Conservation (phyloP, 2,329 filamentous ascomycete genomes). For the Calonectria hongkongensis region DNA sequence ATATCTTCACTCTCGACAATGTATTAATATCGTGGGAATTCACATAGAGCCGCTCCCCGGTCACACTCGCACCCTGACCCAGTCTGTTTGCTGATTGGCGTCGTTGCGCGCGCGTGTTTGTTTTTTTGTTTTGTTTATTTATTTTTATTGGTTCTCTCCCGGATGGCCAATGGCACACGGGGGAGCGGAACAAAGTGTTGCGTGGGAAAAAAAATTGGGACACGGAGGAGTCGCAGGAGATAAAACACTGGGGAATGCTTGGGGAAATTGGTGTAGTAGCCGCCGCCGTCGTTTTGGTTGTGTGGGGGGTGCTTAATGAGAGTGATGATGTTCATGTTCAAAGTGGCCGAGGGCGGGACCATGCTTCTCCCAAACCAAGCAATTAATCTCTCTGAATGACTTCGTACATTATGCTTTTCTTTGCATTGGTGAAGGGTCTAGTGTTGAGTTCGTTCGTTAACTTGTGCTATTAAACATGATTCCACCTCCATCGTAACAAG, state of each 20-base stretch:
- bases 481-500: constrained; percentile 23
- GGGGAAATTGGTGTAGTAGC: constrained; percentile 38
- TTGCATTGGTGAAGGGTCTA: constrained; percentile 35
- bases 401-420: constrained; percentile 32
- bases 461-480: constrained; percentile 11
- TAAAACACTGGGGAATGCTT: constrained; percentile 23
- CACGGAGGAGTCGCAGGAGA: constrained; percentile 21
- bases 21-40: constrained; percentile 53
- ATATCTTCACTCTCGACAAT: constrained; percentile 55
- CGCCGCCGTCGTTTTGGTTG: constrained; percentile 37
- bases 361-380: constrained; percentile 1
- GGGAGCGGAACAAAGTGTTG: constrained; percentile 21
- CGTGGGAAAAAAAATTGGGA: constrained; percentile 27
- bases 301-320: constrained; percentile 47
- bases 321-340: constrained; percentile 49
- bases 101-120: constrained; percentile 31
- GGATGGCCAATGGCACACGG: constrained; percentile 9
- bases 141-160: not conserved
- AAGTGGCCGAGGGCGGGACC: constrained; percentile 23
- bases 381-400: constrained; percentile 19
- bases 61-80: not conserved
- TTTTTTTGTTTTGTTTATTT: constrained; percentile 10
- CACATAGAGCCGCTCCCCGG: constrained; percentile 48
- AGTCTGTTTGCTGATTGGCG: constrained; percentile 4
- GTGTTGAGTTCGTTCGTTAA: constrained; percentile 5